These are phyloP conservation scores for Cryptosporidium felis DNA, from an alignment of 169 alveolate species.

Conservation along the genomic window DNA sequence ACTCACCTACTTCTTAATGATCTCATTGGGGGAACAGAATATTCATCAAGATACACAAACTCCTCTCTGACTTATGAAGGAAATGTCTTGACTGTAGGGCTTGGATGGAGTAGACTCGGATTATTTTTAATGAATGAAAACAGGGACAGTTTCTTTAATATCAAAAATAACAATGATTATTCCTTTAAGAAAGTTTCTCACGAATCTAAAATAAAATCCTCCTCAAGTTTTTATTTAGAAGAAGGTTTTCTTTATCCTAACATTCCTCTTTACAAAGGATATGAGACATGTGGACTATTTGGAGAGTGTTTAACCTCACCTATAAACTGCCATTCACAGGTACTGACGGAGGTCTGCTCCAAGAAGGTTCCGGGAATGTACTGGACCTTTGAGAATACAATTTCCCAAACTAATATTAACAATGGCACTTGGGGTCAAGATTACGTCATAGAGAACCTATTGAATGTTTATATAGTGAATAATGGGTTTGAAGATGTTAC, in stretches of 20 bases:
- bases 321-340: constrained; percentile 18
- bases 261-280: not conserved
- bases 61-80: constrained; percentile 12
- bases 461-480: constrained; percentile 12
- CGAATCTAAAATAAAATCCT: not conserved
- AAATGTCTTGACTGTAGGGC: constrained; percentile 2
- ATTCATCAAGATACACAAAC: constrained; percentile 23
- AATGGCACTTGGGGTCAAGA: constrained; percentile 43
- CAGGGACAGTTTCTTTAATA: not conserved
- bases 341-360: not conserved
- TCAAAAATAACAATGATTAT: not conserved
- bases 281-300: constrained; percentile 22
- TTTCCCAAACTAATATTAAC: constrained; percentile 5
- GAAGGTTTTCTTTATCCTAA: not conserved
- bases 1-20: not conserved
- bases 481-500: not conserved
- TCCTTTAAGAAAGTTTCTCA: not conserved
- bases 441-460: not conserved
- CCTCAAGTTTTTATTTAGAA: not conserved
- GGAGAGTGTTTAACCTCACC: constrained; percentile 1
- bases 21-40: not conserved
- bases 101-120: constrained; percentile 20
- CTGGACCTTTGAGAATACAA: constrained; percentile 2
- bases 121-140: not conserved
- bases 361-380: not conserved